Percentiles rank a stretch among this genome's conserved stretches.
These are phyloP conservation scores for Mycena sanguinolenta DNA, from an alignment of 768 basidiomycete genomes.

Conservation along the genomic window DNA sequence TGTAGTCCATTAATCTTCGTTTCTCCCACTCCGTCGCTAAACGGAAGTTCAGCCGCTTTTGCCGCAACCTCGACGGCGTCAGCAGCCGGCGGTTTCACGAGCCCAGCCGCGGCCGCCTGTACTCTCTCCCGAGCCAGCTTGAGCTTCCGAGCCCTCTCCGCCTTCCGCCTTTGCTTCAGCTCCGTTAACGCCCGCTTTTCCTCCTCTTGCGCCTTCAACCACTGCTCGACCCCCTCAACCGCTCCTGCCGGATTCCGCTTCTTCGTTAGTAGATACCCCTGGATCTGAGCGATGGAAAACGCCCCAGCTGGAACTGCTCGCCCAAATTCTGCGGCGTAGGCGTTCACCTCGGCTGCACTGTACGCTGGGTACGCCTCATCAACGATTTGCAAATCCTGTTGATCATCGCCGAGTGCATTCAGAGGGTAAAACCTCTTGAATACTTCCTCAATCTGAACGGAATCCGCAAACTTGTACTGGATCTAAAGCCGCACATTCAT, in stretches of 20 bases:
- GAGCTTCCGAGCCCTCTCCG: conserved; percentile 22
- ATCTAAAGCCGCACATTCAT: conserved; percentile 21
- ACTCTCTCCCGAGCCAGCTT: conserved; percentile 32
- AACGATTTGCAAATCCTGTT: too few species aligned
- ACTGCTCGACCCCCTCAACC: conserved; percentile 34
- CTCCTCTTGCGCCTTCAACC: conserved; percentile 44
- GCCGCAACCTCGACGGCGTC: background rate
- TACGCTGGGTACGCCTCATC: background rate
- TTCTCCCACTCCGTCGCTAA: background rate
- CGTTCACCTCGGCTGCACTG: conserved; percentile 11
- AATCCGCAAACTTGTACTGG: conserved; percentile 25
- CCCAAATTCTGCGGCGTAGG: conserved; percentile 45
- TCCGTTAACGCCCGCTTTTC: conserved; percentile 31
- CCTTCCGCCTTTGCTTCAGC: conserved; percentile 25
- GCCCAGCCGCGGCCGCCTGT: conserved; percentile 6
- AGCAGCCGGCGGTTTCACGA: background rate
- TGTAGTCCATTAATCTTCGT: background rate
- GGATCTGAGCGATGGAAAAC: conserved; percentile 53
- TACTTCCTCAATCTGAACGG: conserved; percentile 16
- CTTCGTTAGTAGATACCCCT: conserved; percentile 51
- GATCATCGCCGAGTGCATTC: too few species aligned
- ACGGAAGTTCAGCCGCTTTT: background rate
- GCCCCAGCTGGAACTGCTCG: conserved; percentile 42
- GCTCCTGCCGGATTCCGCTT: conserved; percentile 33
- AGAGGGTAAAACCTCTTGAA: conserved; percentile 29